phyloP scores from a whole-genome alignment of 2,329 filamentous ascomycete species.

The Stagonosporopsis vannaccii region DNA sequence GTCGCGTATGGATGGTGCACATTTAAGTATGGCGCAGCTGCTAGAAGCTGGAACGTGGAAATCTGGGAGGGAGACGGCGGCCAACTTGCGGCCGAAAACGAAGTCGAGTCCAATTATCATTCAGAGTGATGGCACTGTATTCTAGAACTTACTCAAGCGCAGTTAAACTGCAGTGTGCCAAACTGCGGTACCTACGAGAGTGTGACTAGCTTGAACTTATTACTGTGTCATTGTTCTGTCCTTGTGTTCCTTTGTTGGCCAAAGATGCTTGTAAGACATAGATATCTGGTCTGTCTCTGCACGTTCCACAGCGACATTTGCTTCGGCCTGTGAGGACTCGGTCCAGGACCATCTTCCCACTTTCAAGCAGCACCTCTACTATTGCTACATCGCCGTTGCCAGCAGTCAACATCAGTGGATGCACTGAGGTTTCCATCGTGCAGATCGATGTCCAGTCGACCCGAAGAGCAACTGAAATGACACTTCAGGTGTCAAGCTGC shows the following conservation, averaged over 20 bases:
- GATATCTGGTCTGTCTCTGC: no score
- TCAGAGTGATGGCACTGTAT: constrained; percentile 41
- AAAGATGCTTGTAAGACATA: no score
- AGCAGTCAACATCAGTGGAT: neutral
- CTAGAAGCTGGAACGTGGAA: constrained; percentile 97
- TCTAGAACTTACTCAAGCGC: constrained; percentile 3
- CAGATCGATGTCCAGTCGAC: neutral
- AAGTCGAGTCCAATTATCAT: constrained; percentile 43
- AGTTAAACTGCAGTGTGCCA: neutral
- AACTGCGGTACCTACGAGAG: neutral
- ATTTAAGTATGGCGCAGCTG: constrained; percentile 80
- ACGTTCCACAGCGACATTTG: neutral
- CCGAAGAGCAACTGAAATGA: no score
- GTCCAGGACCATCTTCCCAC: neutral
- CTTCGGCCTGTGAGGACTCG: neutral
- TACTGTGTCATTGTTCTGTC: no score
- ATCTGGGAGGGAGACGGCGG: constrained; percentile 46
- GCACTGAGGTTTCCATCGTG: neutral
- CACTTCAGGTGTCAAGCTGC: no score
- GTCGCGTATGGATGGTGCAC: constrained; percentile 70
- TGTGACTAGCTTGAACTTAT: neutral
- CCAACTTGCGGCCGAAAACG: constrained; percentile 30
- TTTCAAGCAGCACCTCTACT: neutral
- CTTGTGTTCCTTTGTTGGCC: no score
- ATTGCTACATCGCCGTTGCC: neutral